These are phyloP conservation scores for Porphyrellus sp. DNA, from an alignment of 1,284 basidiomycete genomes.

Conservation along the genomic window DNA sequence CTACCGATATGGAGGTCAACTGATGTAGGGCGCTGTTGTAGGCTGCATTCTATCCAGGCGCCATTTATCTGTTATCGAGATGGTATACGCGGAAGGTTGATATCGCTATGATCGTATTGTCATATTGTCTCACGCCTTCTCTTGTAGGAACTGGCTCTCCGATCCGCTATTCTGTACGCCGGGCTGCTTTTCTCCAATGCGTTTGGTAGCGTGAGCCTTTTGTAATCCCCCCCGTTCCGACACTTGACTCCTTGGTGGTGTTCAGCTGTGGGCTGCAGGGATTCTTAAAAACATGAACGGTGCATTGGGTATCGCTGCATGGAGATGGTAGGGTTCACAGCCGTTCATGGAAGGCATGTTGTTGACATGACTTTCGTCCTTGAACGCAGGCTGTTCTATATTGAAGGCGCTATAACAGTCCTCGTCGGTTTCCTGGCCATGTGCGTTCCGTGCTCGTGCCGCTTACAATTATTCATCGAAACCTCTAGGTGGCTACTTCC, in stretches of 20 bases:
- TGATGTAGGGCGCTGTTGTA: neutral
- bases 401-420: neutral
- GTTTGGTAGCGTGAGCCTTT: conserved; percentile 67
- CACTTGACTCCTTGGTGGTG: neutral
- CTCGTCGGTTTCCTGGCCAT: neutral
- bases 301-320: neutral
- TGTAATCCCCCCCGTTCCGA: too few relatives aligned
- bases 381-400: neutral
- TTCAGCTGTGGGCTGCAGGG: neutral
- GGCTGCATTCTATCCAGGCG: conserved; percentile 2
- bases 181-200: conserved; percentile 73
- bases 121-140: conserved; percentile 11
- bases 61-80: conserved; percentile 51
- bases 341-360: neutral
- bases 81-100: conserved; percentile 70
- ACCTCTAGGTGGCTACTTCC: neutral
- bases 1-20: too few relatives aligned
- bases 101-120: too few relatives aligned
- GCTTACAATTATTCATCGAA: neutral
- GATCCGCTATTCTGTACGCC: conserved; percentile 66
- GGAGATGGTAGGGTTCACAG: neutral
- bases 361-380: neutral
- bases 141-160: conserved; percentile 56
- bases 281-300: conserved; percentile 1
- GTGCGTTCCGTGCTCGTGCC: neutral